phyloP scores from a whole-genome alignment of 2,329 filamentous ascomycete species.

The Phoma sp. region DNA sequence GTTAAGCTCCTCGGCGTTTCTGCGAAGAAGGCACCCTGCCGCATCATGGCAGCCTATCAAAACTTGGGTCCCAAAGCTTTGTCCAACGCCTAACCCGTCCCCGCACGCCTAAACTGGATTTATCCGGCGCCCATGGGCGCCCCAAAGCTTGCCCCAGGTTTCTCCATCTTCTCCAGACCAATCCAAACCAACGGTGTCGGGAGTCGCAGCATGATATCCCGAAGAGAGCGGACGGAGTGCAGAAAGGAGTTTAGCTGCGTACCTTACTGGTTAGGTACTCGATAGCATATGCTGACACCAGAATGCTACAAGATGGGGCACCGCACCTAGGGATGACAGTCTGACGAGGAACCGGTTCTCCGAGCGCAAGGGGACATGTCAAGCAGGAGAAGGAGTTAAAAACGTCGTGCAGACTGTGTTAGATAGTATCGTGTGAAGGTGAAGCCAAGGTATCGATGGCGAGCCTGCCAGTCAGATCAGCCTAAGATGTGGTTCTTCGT shows the following conservation, averaged over 20 bases:
- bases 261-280: slow-evolving; percentile 5
- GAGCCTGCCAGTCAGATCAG: background rate
- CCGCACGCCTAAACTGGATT: slow-evolving; percentile 22
- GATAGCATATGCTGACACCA: slow-evolving; percentile 1
- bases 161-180: slow-evolving; percentile 19
- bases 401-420: background rate
- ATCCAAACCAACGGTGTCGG: slow-evolving; percentile 17
- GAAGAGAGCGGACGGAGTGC: slow-evolving; percentile 23
- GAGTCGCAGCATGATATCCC: slow-evolving; percentile 21
- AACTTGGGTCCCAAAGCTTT: slow-evolving; percentile 18
- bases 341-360: background rate
- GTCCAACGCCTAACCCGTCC: slow-evolving; percentile 21
- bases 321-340: slow-evolving; percentile 1
- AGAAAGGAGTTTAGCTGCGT: slow-evolving; percentile 16
- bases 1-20: slow-evolving; percentile 13
- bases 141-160: slow-evolving; percentile 24
- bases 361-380: background rate
- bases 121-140: slow-evolving; percentile 21
- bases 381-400: background rate
- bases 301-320: background rate
- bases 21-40: slow-evolving; percentile 18
- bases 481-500: background rate
- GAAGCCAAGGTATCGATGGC: background rate
- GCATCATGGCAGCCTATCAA: slow-evolving; percentile 23
- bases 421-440: background rate